phyloP scores from a whole-genome alignment of 2,329 filamentous ascomycete genomes.

The Dothidotthia symphoricarpi region DNA sequence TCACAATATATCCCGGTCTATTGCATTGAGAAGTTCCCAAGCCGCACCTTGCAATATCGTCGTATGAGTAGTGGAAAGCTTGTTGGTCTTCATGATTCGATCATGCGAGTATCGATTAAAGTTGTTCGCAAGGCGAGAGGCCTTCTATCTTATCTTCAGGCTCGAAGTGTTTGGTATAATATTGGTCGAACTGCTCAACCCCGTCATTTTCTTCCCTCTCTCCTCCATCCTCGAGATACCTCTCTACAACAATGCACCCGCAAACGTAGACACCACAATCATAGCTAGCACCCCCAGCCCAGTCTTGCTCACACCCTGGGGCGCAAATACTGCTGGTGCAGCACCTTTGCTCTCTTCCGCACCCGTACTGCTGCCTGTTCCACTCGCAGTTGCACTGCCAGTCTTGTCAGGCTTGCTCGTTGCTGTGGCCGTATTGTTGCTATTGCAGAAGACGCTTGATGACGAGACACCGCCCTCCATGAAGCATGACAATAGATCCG shows the following conservation, averaged over 20 bases:
- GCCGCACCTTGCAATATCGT: too few relatives aligned
- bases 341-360: constrained; percentile 15
- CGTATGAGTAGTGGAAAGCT: too few relatives aligned
- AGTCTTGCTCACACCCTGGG: constrained; percentile 26
- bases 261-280: constrained; percentile 25
- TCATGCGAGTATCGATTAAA: too few relatives aligned
- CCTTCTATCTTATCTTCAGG: too few relatives aligned
- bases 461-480: constrained; percentile 26
- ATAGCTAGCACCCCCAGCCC: constrained; percentile 31
- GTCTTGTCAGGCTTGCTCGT: constrained; percentile 20
- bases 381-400: constrained; percentile 11
- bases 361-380: constrained; percentile 8
- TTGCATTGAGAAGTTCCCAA: too few relatives aligned
- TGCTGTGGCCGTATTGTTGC: constrained; percentile 27
- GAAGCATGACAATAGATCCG: constrained; percentile 30
- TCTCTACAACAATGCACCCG: constrained; percentile 28
- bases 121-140: too few relatives aligned
- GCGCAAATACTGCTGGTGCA: constrained; percentile 11
- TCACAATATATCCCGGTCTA: too few relatives aligned
- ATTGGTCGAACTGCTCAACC: too few relatives aligned
- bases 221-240: too few relatives aligned
- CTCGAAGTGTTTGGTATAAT: too few relatives aligned
- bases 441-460: constrained; percentile 25
- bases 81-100: too few relatives aligned
- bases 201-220: too few relatives aligned